These are phyloP conservation scores for Boechera stricta DNA, from an alignment of 345 rosid species.

Conservation along the genomic window DNA sequence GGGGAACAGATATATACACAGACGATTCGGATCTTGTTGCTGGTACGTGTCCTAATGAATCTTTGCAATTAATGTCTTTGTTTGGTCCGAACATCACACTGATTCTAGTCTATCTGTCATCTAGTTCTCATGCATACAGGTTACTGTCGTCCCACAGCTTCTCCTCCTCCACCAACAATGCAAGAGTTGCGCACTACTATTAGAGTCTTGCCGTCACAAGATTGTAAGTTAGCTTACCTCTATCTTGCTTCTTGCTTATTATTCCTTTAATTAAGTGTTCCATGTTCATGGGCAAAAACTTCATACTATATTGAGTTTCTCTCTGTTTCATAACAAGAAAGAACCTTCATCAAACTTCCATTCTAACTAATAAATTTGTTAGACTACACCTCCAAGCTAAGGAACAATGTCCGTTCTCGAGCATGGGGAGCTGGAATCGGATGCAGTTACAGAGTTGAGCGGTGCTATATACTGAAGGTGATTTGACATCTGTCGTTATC, in stretches of 20 bases:
- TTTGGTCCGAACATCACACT: constrained; percentile 33
- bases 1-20: constrained; percentile 99
- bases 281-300: constrained; percentile 7
- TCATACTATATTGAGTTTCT: constrained; percentile 6
- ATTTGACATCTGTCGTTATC: constrained; percentile 24
- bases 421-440: constrained; percentile 99
- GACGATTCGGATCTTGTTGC: constrained; percentile 99
- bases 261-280: constrained; percentile 10
- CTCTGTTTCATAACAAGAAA: not conserved
- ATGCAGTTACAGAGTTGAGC: constrained; percentile 93
- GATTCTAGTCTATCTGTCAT: constrained; percentile 42
- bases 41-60: constrained; percentile 55
- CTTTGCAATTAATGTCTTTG: constrained; percentile 19
- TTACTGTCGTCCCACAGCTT: constrained; percentile 95
- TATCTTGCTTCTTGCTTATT: not conserved
- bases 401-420: constrained; percentile 98
- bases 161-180: constrained; percentile 95
- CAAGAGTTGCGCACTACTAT: constrained; percentile 91
- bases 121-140: constrained; percentile 99
- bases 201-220: constrained; percentile 86
- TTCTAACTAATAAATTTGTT: constrained; percentile 12
- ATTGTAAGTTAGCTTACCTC: constrained; percentile 62
- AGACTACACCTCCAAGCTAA: constrained; percentile 93
- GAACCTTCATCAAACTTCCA: not conserved
- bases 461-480: constrained; percentile 98